Percentiles rank a stretch among this genome's conserved stretches.
These are phyloP conservation scores for Dothistroma septosporum DNA, from an alignment of 2,329 filamentous ascomycete genomes.

Conservation along the genomic window DNA sequence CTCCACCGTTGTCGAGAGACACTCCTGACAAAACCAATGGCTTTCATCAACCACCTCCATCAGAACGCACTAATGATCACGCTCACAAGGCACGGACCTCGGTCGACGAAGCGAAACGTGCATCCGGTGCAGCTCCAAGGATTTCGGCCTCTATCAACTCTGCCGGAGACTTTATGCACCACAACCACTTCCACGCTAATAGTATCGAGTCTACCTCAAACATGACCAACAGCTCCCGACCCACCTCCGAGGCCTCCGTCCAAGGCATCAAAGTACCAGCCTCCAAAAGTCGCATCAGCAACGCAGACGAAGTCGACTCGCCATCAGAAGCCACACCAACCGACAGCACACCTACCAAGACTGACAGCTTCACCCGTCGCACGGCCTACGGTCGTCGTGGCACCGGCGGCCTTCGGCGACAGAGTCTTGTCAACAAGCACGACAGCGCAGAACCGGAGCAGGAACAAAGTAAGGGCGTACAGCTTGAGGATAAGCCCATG, in stretches of 20 bases:
- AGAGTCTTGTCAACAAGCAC: constrained; percentile 31
- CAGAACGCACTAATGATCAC: constrained; percentile 21
- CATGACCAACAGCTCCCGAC: constrained; percentile 10
- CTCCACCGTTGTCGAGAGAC: constrained; percentile 12
- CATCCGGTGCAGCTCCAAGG: constrained; percentile 13
- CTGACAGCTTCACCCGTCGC: constrained; percentile 19
- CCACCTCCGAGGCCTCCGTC: constrained; percentile 8
- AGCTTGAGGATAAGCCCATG: constrained; percentile 70
- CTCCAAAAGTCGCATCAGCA: constrained; percentile 14
- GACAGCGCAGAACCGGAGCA: constrained; percentile 25
- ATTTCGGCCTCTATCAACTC: constrained; percentile 30
- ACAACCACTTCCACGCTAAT: constrained; percentile 27
- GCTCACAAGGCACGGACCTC: constrained; percentile 18
- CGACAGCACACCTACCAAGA: constrained; percentile 23
- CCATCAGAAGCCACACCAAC: constrained; percentile 10
- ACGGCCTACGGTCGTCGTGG: constrained; percentile 34
- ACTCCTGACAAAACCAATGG: constrained; percentile 23
- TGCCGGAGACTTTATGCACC: constrained; percentile 26
- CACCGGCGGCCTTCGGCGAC: constrained; percentile 38
- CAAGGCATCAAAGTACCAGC: constrained; percentile 12
- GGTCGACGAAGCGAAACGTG: constrained; percentile 22
- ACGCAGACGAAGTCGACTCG: constrained; percentile 18
- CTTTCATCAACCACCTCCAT: constrained; percentile 31
- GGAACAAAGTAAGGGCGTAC: constrained; percentile 54
- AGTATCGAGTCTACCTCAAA: constrained; percentile 24